Evolutionary conservation across 2,329 filamentous ascomycete genomes (phyloP).

Genomic region (Neocatenulostroma microsporum): DNA sequence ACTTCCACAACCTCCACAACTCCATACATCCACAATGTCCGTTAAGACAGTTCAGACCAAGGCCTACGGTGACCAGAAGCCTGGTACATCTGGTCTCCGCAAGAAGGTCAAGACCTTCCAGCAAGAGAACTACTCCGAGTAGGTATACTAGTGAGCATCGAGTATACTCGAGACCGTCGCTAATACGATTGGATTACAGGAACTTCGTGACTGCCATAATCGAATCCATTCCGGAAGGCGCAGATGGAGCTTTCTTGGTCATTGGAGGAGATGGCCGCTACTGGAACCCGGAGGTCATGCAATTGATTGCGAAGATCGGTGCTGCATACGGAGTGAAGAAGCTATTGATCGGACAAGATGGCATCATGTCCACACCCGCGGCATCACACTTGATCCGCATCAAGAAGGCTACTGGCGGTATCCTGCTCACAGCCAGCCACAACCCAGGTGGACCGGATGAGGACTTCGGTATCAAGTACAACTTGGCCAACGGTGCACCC

Average conservation of each 20-base stretch:
- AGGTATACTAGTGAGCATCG: no score
- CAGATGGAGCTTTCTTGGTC: conserved; percentile 78
- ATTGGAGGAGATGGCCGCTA: conserved; percentile 96
- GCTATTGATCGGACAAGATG: conserved; percentile 89
- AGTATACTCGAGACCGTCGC: no score
- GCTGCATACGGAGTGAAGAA: conserved; percentile 98
- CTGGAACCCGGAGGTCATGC: conserved; percentile 94
- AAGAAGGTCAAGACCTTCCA: conserved; percentile 99
- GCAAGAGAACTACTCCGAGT: conserved; percentile 90
- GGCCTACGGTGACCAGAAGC: conserved; percentile 94
- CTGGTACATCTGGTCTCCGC: conserved; percentile 94
- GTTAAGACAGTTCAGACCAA: conserved; percentile 72
- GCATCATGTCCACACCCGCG: conserved; percentile 92
- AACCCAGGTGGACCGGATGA: conserved; percentile 95
- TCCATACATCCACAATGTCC: conserved; percentile 54
- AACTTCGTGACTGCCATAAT: conserved; percentile 91
- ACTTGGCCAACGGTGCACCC: conserved; percentile 89
- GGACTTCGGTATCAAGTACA: conserved; percentile 99
- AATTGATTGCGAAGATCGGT: conserved; percentile 94
- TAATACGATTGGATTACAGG: no score
- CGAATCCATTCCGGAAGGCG: conserved; percentile 92
- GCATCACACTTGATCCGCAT: conserved; percentile 94
- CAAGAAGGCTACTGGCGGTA: conserved; percentile 90
- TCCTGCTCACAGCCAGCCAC: conserved; percentile 93
- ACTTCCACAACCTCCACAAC: no score